These are phyloP conservation scores for Albophoma yamanashiensis DNA, from an alignment of 2,329 filamentous ascomycete species.

Conservation along the genomic window DNA sequence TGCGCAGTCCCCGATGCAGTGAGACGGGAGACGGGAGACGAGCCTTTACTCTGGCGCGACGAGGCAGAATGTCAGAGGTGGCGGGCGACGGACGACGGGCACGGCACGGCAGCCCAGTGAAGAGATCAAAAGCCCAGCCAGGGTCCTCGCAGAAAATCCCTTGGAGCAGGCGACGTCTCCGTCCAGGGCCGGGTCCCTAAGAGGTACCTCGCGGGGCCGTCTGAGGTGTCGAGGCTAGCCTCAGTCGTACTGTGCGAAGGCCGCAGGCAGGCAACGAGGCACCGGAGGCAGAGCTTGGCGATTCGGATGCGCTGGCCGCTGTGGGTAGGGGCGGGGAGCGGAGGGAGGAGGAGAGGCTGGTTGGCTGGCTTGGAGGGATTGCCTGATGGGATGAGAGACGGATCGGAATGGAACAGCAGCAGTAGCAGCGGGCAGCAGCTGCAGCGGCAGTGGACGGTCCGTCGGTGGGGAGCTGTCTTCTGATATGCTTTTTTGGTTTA, in stretches of 20 bases:
- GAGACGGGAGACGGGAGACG: not conserved
- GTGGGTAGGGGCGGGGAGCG: not conserved
- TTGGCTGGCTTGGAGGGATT: not conserved
- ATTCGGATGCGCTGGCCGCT: not conserved
- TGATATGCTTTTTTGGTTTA: conserved; percentile 3
- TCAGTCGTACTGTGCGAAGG: conserved; percentile 5
- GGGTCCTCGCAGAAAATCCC: not conserved
- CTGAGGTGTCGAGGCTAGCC: conserved; percentile 4
- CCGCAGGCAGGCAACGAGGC: conserved; percentile 1
- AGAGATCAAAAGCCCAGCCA: not conserved
- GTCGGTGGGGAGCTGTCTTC: conserved; percentile 1
- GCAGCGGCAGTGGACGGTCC: not conserved
- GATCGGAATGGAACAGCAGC: not conserved
- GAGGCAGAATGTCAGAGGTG: not conserved
- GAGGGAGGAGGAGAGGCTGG: not conserved
- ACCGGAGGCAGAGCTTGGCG: not conserved
- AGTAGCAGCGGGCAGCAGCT: not conserved
- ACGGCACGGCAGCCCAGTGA: not conserved
- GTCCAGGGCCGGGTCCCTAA: not conserved
- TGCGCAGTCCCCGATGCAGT: not conserved
- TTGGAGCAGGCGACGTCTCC: conserved; percentile 1
- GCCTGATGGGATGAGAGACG: not conserved
- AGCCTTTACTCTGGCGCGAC: not conserved
- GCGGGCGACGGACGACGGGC: not conserved
- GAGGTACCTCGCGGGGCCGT: conserved; percentile 5